Evolutionary conservation across 2,329 filamentous ascomycete species (phyloP).

Genomic region (Alternaria burnsii): DNA sequence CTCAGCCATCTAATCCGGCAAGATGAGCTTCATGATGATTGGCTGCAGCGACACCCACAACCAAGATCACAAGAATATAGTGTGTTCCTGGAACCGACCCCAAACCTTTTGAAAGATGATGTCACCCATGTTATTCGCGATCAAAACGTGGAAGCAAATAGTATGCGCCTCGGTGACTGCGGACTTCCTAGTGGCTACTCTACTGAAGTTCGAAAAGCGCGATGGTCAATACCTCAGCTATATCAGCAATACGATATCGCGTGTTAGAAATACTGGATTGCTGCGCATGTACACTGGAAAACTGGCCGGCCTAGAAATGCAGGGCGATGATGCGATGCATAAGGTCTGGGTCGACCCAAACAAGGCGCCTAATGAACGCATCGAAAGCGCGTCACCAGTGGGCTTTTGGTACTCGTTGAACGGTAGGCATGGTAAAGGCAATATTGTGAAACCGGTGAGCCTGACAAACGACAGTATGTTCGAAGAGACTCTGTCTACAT

Average conservation of each 20-base stretch:
- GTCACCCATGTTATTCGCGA: constrained; percentile 34
- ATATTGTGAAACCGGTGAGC: constrained; percentile 7
- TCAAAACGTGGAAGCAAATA: constrained; percentile 32
- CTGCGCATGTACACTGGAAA: not conserved
- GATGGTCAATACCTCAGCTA: constrained; percentile 35
- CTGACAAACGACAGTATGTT: not conserved
- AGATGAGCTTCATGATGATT: constrained; percentile 44
- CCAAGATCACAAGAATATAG: constrained; percentile 35
- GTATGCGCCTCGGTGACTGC: constrained; percentile 37
- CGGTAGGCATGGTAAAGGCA: constrained; percentile 13
- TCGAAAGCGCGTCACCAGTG: constrained; percentile 10
- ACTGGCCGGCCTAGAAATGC: not conserved
- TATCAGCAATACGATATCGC: constrained; percentile 33
- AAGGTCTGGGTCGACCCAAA: not conserved
- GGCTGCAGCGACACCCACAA: constrained; percentile 46
- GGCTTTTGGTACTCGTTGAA: constrained; percentile 21
- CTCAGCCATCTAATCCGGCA: constrained; percentile 25
- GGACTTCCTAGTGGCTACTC: constrained; percentile 32
- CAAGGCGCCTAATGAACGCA: not conserved
- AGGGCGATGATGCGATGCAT: not conserved
- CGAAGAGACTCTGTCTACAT: not conserved
- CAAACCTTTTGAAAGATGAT: constrained; percentile 23
- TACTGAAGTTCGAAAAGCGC: constrained; percentile 29
- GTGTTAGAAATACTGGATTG: constrained; percentile 24
- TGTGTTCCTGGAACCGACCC: constrained; percentile 39